Percentiles rank a stretch among this genome's conserved stretches.
Evolutionary conservation across 331 rosid species (phyloP).

Genomic region (Acacia concinna): DNA sequence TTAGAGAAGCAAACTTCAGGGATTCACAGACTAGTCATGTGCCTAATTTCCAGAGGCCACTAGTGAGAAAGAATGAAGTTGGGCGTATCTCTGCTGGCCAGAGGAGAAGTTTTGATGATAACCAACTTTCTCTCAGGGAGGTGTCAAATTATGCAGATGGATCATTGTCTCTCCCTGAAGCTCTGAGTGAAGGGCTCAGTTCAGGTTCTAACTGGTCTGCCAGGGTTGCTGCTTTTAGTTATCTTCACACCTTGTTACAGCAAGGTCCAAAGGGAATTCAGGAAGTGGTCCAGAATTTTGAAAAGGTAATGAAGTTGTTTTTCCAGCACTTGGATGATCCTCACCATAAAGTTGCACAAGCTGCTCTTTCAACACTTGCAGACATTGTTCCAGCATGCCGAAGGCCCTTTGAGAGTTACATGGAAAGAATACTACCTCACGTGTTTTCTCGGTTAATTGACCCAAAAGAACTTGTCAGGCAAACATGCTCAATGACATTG

Average conservation of each 20-base stretch:
- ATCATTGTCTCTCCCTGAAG: constrained; percentile 84
- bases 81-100: constrained; percentile 78
- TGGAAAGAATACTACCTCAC: constrained; percentile 95
- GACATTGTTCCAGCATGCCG: constrained; percentile 87
- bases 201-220: constrained; percentile 97
- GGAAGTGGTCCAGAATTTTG: constrained; percentile 88
- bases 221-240: constrained; percentile 92
- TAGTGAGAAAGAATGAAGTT: constrained; percentile 71
- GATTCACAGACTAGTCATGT: constrained; percentile 69
- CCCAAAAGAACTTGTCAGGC: constrained; percentile 94
- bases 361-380: constrained; percentile 90
- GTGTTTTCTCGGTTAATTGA: constrained; percentile 96
- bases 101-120: constrained; percentile 94
- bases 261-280: constrained; percentile 91
- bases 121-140: constrained; percentile 74
- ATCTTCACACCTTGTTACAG: constrained; percentile 81
- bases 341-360: constrained; percentile 98
- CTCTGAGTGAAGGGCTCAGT: constrained; percentile 86
- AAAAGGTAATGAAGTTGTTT: constrained; percentile 98
- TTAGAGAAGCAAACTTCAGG: constrained; percentile 69
- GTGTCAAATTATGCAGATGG: constrained; percentile 72
- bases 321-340: constrained; percentile 99
- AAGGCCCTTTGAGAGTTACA: constrained; percentile 90
- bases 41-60: constrained; percentile 98
- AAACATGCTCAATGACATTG: constrained; percentile 82